Evolutionary conservation across 176 grass and related monocot genomes (phyloP), one percentile per base, ranked within the genome.

Genomic region (Leersia perrieri): DNA sequence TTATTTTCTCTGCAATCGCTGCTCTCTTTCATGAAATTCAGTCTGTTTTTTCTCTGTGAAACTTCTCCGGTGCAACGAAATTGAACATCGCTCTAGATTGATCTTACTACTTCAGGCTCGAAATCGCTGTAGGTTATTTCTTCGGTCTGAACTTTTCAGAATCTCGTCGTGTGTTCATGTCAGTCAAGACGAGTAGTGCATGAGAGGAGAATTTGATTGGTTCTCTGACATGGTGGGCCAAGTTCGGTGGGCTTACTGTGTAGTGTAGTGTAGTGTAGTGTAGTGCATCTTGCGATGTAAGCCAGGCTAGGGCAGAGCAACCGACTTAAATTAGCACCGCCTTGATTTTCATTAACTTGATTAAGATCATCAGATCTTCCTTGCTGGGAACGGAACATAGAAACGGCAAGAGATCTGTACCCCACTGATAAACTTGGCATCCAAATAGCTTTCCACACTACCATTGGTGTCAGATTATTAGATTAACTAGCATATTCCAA

Each of bases 241-340:
- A 2, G 9, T 4, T 11, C 7, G 29, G 25, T 60, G 26, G n/a
- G 33, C 27, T 58, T 40, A 18, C 32, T 20, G 31, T 26, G 25
- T 20, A 42, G 1, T 42, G 41, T 22, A 33, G 27, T 53, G 4
- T 38, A 73, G 27, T n/a, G 35, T 38, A 38, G 7, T 38, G 35
- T 7, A 38, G 35, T 38, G n/a, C n/a, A 63, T 34, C 75, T 75
- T 88, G 75, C 13, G 70, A 49, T 40, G 31, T 13, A 84, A 88
- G 81, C 2, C 63, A 70, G 14, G 81, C 2, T 51, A 70, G 14
- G 5, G 40, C 13, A 10, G 7, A n/a, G 33, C 9, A 4, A 20
- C 76, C 76, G 71, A 63, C 76, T 75, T 49, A 63, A 26, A 29
- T 29, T 40, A 20, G 1, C 12, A 58, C 87, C 69, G 81, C 75